Evolutionary conservation across 176 grass and related monocot genomes (phyloP), one percentile per base, ranked within the genome.

Genomic region (Elaeis guineensis): DNA sequence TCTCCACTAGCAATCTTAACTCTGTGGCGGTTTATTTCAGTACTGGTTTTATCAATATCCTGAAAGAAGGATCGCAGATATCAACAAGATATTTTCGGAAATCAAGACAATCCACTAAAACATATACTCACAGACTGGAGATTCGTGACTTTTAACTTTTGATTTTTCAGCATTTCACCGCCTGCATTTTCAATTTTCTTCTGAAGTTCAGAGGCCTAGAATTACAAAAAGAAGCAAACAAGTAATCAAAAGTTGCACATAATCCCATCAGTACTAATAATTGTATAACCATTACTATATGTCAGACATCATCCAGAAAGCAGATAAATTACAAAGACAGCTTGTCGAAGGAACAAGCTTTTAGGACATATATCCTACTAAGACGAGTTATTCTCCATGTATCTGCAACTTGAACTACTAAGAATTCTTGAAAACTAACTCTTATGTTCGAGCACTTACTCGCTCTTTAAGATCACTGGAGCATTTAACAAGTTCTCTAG

Each of bases 1-100:
- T 91, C 84, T 25, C 69, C 75, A 55, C 84, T 78, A 68, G 83
- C 69, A 63, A 91, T 83, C 54, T 78, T 82, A 76, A 97, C 87
- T 66, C 80, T 89, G 76, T 89, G 84, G 30, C 87, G 79, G 20
- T 91, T 91, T 61, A 97, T 91, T 54, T 97, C 87, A 53, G 86
- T 88, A 51, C 78, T 85, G 64, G 72, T 89, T 91, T 85, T 89
- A 85, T 97, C 84, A 80, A 97, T 83, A 77, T 91, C 84, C 93
- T 97, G 67, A 23, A 44, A 69, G 59, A 1, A 49, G 19, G 56
- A 73, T 49, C 0, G 54, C 30, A 35, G 30, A 7, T 35, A 35
- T 35, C 30, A 35, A 35, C 30, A 35, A 35, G 7, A 35, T 35
- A 8, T 35, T 35, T 35, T 35, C 7, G 8, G 30, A 2, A 9